Evolutionary conservation across 2,329 filamentous ascomycete species (phyloP), one percentile per base, ranked within the genome.

Genomic region (Fusarium domesticum): DNA sequence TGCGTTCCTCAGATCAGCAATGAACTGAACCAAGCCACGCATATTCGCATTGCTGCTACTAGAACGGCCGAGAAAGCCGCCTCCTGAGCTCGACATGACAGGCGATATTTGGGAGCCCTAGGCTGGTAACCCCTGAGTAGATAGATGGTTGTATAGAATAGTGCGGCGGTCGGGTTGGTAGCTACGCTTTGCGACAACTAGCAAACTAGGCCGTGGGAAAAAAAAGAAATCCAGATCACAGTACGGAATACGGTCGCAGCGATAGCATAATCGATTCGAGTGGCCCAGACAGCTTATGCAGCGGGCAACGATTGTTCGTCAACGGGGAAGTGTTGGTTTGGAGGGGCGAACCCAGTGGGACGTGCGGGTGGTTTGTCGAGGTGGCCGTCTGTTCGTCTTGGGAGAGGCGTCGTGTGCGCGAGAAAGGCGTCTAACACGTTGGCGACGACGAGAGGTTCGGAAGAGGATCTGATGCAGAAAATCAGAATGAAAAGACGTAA

Each of bases 11-110:
- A 98, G 70, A 68, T 98, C 93, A 50, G 93, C 93, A 67, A 98
- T 98, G 73, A 98, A 98, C 67, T 96, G 95, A 37, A 98, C 93
- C 58, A 98, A 76, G 19, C 93, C 92, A 57, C 82, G 80, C 82
- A 85, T 85, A 63, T 84, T 84, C 32, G 81, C 75, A 65, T 80
- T 84, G 65, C 74, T 81, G 59, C 72, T 81, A 61, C 72, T 81
- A 56, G 81, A 84, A 55, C 82, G 80, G 73, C 81, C 79, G 49
- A 85, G 75, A 53, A 85, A 85, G 66, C 80, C 78, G 61, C 74
- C 70, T 20, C 72, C 70, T n/a, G 74, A 70, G 42, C 77, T 75
- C 59, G 79, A 75, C 78, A 82, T 82, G 53, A 51, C 66, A 63
- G 52, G 45, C 45, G 48, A 44, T 37, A 30, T 42, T 39, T 47